Percentiles rank a stretch among this genome's conserved stretches.
These are phyloP conservation scores for Botryotinia convoluta DNA, from an alignment of 2,329 filamentous ascomycete genomes.

Conservation along the genomic window DNA sequence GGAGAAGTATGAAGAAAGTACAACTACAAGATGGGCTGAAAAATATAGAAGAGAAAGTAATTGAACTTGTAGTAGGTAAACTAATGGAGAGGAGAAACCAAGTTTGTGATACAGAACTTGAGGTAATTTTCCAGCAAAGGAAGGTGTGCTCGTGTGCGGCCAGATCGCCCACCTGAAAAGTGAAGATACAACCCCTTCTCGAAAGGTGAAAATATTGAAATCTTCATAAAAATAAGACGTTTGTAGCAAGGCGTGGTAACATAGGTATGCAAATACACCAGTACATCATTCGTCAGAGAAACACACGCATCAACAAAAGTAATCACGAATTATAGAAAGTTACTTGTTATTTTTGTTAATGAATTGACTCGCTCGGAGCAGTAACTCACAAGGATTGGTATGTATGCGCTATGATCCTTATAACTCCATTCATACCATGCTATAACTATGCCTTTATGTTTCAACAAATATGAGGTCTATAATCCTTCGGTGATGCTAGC, in stretches of 20 bases:
- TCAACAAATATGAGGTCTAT: constrained; percentile 11
- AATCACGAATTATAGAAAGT: neutral
- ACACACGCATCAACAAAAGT: neutral
- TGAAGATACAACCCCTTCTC: neutral
- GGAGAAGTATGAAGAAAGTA: neutral
- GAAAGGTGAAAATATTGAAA: neutral
- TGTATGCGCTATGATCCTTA: neutral
- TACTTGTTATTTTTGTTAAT: neutral
- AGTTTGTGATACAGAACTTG: neutral
- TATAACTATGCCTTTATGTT: constrained; percentile 13
- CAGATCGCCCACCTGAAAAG: neutral
- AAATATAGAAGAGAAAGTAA: neutral
- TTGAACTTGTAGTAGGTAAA: neutral
- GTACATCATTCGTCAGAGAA: neutral
- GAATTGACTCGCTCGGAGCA: neutral
- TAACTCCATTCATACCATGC: constrained; percentile 4
- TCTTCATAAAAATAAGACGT: neutral
- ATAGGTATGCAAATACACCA: neutral
- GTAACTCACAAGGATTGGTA: constrained; percentile 7
- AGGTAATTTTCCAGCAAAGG: neutral
- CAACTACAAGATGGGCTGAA: neutral
- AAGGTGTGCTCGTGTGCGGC: neutral
- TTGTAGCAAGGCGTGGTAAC: neutral
- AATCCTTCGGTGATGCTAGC: constrained; percentile 6
- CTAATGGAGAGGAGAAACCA: neutral